Evolutionary conservation across 176 grass and related monocot species (phyloP).

Genomic region (Phoenix roebelenii): DNA sequence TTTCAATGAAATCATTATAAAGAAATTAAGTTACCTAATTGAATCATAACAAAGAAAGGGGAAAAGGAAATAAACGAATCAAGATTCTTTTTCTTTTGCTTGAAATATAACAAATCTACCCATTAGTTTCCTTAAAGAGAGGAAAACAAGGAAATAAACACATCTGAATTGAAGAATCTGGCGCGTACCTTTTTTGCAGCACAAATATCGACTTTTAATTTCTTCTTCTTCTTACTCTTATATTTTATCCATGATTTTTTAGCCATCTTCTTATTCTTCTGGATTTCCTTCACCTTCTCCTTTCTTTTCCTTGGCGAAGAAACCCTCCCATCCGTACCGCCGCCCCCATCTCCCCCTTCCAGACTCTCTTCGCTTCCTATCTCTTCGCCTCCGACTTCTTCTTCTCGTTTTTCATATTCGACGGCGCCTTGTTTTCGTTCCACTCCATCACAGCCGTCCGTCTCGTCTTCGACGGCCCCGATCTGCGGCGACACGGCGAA

Average conservation of each 20-base stretch:
- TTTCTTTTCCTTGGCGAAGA: conserved; percentile 20
- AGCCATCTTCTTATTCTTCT: no score
- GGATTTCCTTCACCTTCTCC: background rate
- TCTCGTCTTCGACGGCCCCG: conserved; percentile 15
- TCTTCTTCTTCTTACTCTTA: conserved; percentile 21
- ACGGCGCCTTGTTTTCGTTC: background rate
- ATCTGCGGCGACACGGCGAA: conserved; percentile 37
- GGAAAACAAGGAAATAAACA: no score
- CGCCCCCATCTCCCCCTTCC: conserved; percentile 9
- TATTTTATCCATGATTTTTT: conserved; percentile 7
- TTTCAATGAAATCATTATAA: no score
- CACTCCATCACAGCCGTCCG: conserved; percentile 9
- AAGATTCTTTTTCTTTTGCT: no score
- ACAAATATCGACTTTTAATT: conserved; percentile 22
- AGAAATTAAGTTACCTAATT: no score
- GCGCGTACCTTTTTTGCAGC: conserved; percentile 18
- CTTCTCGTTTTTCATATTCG: no score
- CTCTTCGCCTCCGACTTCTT: background rate
- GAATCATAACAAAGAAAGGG: no score
- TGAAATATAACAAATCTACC: no score
- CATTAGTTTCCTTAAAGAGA: no score
- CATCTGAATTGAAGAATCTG: no score
- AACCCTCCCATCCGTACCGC: conserved; percentile 13
- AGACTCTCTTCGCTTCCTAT: conserved; percentile 8
- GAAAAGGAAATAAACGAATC: no score